phyloP scores from a whole-genome alignment of 1,284 basidiomycete genomes.

The Ustilago bromivora region DNA sequence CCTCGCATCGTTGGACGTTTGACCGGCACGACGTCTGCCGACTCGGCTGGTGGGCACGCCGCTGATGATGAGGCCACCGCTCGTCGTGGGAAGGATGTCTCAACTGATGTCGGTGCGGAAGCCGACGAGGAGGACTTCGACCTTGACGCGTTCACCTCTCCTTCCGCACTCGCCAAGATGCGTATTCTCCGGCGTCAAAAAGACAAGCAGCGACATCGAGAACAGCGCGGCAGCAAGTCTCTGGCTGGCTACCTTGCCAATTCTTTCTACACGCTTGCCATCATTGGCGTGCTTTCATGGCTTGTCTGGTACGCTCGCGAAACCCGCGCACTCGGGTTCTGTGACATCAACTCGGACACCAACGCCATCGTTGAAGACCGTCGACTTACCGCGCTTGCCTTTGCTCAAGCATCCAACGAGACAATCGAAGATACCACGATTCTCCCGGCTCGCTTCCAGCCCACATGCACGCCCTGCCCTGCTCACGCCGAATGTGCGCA shows the following conservation, averaged over 20 bases:
- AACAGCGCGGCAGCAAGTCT: constrained; percentile 9
- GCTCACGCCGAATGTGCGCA: constrained; percentile 53
- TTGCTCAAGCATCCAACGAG: constrained; percentile 34
- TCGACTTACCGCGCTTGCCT: constrained; percentile 29
- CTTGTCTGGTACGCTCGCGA: constrained; percentile 59
- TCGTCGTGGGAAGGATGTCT: neutral
- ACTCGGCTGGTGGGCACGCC: constrained; percentile 20
- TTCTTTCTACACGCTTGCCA: constrained; percentile 9
- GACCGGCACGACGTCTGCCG: constrained; percentile 24
- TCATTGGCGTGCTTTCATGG: constrained; percentile 26
- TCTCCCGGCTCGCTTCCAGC: constrained; percentile 40
- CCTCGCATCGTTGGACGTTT: constrained; percentile 43
- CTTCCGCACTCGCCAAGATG: constrained; percentile 44
- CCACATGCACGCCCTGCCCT: constrained; percentile 62
- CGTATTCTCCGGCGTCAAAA: constrained; percentile 30
- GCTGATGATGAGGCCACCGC: constrained; percentile 31
- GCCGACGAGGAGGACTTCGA: constrained; percentile 32
- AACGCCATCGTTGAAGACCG: constrained; percentile 48
- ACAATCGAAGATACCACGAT: constrained; percentile 35
- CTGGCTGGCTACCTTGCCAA: constrained; percentile 16
- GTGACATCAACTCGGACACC: constrained; percentile 47
- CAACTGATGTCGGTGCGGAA: constrained; percentile 8
- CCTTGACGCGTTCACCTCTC: constrained; percentile 32
- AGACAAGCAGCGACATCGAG: constrained; percentile 30
- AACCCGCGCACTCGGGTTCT: constrained; percentile 59